Percentiles rank a stretch among this genome's conserved stretches.
These are phyloP conservation scores for Cymbopogon citratus DNA, from an alignment of 176 grass and related monocot species.

Conservation along the genomic window DNA sequence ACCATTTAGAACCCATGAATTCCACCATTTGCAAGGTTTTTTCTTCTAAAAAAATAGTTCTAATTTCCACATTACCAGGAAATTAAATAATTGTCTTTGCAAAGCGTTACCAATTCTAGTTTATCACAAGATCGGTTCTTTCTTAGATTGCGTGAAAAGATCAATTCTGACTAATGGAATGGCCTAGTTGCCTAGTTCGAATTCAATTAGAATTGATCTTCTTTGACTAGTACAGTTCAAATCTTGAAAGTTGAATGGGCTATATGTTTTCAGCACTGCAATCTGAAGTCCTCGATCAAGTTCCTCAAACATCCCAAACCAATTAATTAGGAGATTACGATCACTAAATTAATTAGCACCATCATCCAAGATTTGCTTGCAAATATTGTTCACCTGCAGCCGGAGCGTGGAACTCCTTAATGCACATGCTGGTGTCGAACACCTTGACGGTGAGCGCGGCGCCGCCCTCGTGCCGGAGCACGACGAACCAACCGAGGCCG, in stretches of 20 bases:
- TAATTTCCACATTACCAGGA: background rate
- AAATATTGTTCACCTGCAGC: background rate
- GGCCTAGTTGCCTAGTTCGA: too few species aligned
- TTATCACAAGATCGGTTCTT: background rate
- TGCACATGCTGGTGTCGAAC: conserved; percentile 22
- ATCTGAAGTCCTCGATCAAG: background rate
- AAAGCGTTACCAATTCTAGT: background rate
- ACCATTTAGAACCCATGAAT: background rate
- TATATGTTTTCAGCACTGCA: background rate
- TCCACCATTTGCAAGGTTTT: background rate
- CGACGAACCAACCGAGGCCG: conserved; percentile 19
- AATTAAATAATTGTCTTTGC: background rate
- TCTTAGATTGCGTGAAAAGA: too few species aligned
- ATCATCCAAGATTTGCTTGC: background rate
- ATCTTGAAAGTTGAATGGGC: too few species aligned
- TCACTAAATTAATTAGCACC: background rate
- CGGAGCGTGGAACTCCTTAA: background rate
- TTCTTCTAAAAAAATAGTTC: background rate
- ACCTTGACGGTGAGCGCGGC: conserved; percentile 17
- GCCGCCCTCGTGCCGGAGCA: conserved; percentile 26
- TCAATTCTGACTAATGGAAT: background rate
- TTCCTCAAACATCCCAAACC: background rate
- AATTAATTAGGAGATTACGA: background rate
- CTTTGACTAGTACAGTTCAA: too few species aligned
- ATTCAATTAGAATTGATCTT: too few species aligned